Evolutionary conservation across 371 early-diverging fungal genomes (phyloP).

Genomic region (Mortierella sp.): DNA sequence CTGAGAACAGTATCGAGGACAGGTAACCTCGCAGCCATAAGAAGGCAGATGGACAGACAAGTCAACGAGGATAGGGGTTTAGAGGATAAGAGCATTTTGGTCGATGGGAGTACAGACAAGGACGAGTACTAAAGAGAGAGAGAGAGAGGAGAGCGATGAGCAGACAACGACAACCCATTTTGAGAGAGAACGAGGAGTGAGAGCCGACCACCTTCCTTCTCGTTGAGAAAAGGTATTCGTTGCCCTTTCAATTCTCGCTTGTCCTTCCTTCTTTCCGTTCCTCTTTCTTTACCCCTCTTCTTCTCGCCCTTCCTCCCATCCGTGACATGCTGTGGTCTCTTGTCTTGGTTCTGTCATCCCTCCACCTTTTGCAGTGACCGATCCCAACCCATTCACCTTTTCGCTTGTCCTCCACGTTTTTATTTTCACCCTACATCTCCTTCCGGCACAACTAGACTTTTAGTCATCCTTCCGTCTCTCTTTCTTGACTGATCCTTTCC

Average conservation of each 20-base stretch:
- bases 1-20: too few species aligned
- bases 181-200: background rate
- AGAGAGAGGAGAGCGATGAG: background rate
- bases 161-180: slow-evolving; percentile 2
- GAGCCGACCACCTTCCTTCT: background rate
- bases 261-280: background rate
- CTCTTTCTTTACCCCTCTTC: background rate
- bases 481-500: background rate
- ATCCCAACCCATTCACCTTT: background rate
- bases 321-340: background rate
- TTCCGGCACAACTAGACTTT: background rate
- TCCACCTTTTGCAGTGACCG: background rate
- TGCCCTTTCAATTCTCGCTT: background rate
- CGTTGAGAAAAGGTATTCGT: background rate
- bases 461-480: background rate
- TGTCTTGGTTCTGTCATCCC: background rate
- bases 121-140: background rate
- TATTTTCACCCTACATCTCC: background rate
- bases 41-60: background rate
- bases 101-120: background rate
- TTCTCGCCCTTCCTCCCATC: background rate
- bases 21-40: too few species aligned
- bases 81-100: background rate
- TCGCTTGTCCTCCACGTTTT: background rate
- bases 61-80: background rate